These are phyloP conservation scores for Nadsonia commutata DNA, from an alignment of 1,139 yeast genomes.

Conservation along the genomic window DNA sequence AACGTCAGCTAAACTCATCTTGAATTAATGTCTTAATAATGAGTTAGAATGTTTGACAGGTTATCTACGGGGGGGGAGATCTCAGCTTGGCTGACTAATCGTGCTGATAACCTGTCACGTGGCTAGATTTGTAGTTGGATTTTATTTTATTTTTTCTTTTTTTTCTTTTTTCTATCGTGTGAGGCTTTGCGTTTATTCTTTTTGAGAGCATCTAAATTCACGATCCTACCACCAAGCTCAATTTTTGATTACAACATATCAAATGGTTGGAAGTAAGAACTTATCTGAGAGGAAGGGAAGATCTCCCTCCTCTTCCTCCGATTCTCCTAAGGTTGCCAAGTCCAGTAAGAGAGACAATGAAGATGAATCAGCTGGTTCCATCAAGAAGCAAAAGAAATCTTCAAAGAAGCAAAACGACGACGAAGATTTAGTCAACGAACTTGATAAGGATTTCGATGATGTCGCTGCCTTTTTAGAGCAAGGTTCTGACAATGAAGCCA, in stretches of 20 bases:
- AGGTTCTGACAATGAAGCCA: conserved; percentile 7
- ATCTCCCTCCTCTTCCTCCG: conserved; percentile 2
- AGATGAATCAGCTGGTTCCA: background rate
- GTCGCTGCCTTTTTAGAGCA: conserved; percentile 13
- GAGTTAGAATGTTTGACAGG: too few species aligned
- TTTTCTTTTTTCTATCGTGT: background rate
- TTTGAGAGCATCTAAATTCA: background rate
- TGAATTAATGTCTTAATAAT: too few species aligned
- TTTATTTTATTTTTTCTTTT: background rate
- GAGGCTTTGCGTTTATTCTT: background rate
- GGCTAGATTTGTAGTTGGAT: too few species aligned
- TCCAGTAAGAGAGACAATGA: conserved; percentile 1
- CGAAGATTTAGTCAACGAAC: conserved; percentile 15
- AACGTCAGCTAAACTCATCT: background rate
- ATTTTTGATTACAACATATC: background rate
- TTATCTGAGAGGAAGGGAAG: conserved; percentile 2
- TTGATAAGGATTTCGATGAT: conserved; percentile 15
- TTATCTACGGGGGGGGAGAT: too few species aligned
- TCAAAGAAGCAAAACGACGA: conserved; percentile 10
- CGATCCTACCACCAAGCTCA: too few species aligned
- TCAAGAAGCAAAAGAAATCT: conserved; percentile 1
- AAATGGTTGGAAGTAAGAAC: background rate
- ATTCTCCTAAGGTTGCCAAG: conserved; percentile 3
- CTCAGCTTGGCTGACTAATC: too few species aligned
- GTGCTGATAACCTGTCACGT: too few species aligned